Conservation (phyloP, 2,329 filamentous ascomycete species). For the Colletotrichum musicola region DNA sequence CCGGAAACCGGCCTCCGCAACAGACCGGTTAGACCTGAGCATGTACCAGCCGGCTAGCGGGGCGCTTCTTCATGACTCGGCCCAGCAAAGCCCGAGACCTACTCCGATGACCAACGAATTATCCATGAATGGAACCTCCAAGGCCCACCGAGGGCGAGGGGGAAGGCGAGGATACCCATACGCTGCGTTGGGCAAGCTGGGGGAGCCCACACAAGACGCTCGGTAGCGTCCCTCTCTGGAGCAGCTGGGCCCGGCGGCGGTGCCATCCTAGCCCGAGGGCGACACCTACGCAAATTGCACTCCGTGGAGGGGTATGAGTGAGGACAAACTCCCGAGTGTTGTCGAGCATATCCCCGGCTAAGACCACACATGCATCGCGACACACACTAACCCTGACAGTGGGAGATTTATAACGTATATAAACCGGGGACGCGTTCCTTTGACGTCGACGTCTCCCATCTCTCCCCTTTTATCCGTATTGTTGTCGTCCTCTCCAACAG, state of each 20-base stretch:
- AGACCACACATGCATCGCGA: constrained; percentile 8
- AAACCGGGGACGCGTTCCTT: constrained; percentile 7
- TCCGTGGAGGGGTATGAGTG: neutral
- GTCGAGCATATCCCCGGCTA: constrained; percentile 24
- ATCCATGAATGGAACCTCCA: constrained; percentile 33
- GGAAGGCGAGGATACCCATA: constrained; percentile 12
- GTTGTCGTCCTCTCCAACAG: no score
- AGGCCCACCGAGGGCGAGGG: constrained; percentile 19
- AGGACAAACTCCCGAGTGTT: neutral
- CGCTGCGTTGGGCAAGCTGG: neutral
- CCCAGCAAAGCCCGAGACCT: constrained; percentile 33
- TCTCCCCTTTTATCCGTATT: no score
- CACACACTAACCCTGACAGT: constrained; percentile 10
- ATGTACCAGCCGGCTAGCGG: constrained; percentile 2
- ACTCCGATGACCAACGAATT: constrained; percentile 31
- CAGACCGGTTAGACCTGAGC: no score
- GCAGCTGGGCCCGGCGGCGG: constrained; percentile 12
- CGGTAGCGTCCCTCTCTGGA: neutral
- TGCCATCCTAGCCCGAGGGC: constrained; percentile 21
- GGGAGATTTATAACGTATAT: constrained; percentile 13
- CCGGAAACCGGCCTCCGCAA: constrained; percentile 3
- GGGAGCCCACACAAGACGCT: constrained; percentile 28
- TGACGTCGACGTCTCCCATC: neutral
- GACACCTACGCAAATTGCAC: neutral
- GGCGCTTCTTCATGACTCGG: constrained; percentile 28